phyloP scores from a whole-genome alignment of 2,329 filamentous ascomycete genomes.

The Neonectria faginata region DNA sequence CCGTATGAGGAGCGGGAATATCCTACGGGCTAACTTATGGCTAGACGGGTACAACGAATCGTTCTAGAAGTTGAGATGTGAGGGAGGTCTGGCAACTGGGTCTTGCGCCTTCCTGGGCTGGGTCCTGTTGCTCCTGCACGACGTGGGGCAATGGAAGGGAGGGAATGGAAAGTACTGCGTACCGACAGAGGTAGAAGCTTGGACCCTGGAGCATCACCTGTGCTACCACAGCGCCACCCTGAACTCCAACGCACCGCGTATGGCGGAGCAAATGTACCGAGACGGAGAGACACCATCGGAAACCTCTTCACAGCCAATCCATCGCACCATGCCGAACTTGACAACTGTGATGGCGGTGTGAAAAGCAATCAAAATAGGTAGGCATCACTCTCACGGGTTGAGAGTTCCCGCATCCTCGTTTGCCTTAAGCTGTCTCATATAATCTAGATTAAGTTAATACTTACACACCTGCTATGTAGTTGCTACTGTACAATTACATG shows the following conservation, averaged over 20 bases:
- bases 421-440: neutral
- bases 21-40: constrained; percentile 1
- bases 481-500: neutral
- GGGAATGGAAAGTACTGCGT: constrained; percentile 1
- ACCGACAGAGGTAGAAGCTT: constrained; percentile 35
- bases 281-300: neutral
- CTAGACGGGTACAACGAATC: constrained; percentile 29
- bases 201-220: constrained; percentile 28
- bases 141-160: constrained; percentile 35
- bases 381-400: neutral
- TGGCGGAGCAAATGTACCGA: neutral
- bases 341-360: constrained; percentile 9
- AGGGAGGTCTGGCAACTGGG: constrained; percentile 25
- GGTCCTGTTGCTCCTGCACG: constrained; percentile 18
- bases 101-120: neutral
- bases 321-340: constrained; percentile 35
- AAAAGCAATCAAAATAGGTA: neutral
- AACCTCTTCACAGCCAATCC: neutral
- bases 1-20: constrained; percentile 25
- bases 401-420: neutral
- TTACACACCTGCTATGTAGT: too few relatives aligned
- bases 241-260: neutral
- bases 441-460: too few relatives aligned
- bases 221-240: constrained; percentile 29
- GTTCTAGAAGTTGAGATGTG: constrained; percentile 38